A percentile compares a stretch with the other conserved stretches of the same genome.
Conservation (phyloP, 257 asterid species). For the Petunia axillaris region DNA sequence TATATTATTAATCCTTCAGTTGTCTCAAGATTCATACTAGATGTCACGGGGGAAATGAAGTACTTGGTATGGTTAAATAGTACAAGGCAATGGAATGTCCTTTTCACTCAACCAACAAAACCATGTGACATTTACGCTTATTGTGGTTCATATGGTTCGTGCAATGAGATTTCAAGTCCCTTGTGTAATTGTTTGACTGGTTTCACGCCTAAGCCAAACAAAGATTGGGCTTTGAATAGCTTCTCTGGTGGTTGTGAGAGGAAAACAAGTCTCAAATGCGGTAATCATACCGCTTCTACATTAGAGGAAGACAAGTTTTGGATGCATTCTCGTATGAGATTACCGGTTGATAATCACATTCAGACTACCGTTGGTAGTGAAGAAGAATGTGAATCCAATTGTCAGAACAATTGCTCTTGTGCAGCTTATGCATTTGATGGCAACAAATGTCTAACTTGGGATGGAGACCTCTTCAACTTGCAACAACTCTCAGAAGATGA, state of each 20-base stretch:
- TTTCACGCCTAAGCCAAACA: constrained; percentile 18
- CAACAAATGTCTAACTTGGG: too few species aligned
- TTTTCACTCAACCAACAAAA: constrained; percentile 42
- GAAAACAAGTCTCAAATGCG: neutral
- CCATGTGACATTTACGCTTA: constrained; percentile 43
- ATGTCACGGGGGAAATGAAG: constrained; percentile 17
- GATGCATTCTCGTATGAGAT: neutral
- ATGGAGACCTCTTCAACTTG: too few species aligned
- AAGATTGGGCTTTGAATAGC: constrained; percentile 43
- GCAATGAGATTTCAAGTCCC: constrained; percentile 28
- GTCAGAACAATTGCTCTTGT: neutral
- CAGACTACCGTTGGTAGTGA: neutral
- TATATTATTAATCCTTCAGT: constrained; percentile 15
- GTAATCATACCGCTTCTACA: neutral
- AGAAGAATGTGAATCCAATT: neutral
- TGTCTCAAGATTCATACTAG: constrained; percentile 40
- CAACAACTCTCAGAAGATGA: neutral
- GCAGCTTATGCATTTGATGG: neutral
- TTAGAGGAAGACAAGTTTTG: neutral
- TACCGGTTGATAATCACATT: neutral
- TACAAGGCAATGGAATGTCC: constrained; percentile 34
- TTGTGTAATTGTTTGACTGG: constrained; percentile 45
- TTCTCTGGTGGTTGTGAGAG: constrained; percentile 46
- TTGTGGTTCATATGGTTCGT: neutral
- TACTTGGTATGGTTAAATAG: constrained; percentile 36